Percentiles rank a stretch among this genome's conserved stretches.
These are phyloP conservation scores for Saccharomycopsis phalli DNA, from an alignment of 1,139 yeast species.

Conservation along the genomic window DNA sequence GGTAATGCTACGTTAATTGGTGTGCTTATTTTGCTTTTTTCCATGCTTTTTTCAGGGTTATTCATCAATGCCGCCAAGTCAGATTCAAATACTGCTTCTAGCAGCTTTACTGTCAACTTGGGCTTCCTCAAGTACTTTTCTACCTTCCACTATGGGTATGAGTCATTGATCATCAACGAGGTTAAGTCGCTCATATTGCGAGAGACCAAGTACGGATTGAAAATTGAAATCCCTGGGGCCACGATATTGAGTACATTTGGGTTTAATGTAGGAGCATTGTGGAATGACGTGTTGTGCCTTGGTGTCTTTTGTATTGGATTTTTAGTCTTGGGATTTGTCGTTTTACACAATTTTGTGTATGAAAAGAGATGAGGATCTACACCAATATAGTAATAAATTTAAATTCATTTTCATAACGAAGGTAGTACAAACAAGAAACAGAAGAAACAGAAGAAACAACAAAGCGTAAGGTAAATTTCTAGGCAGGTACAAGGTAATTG, in stretches of 20 bases:
- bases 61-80: conserved; percentile 49
- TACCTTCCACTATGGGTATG: conserved; percentile 92
- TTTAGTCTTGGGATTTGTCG: conserved; percentile 60
- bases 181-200: conserved; percentile 79
- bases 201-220: conserved; percentile 85
- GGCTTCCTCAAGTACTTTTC: conserved; percentile 79
- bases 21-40: conserved; percentile 71
- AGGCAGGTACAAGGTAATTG: conserved; percentile 41
- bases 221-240: conserved; percentile 98
- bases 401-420: neutral
- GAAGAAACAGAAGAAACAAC: neutral
- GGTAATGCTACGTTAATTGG: conserved; percentile 90
- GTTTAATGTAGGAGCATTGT: conserved; percentile 69
- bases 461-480: neutral
- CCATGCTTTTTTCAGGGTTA: conserved; percentile 84
- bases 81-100: conserved; percentile 30
- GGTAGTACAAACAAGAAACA: neutral
- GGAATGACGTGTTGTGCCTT: conserved; percentile 48
- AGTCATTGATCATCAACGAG: conserved; percentile 84
- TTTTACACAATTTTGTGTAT: conserved; percentile 61
- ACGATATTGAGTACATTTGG: conserved; percentile 93
- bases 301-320: conserved; percentile 33
- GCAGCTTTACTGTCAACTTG: conserved; percentile 61
- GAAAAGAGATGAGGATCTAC: conserved; percentile 63
- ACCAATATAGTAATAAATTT: too few relatives aligned